phyloP scores from a whole-genome alignment of 306 rosid species.

The Rosa lucieae region DNA sequence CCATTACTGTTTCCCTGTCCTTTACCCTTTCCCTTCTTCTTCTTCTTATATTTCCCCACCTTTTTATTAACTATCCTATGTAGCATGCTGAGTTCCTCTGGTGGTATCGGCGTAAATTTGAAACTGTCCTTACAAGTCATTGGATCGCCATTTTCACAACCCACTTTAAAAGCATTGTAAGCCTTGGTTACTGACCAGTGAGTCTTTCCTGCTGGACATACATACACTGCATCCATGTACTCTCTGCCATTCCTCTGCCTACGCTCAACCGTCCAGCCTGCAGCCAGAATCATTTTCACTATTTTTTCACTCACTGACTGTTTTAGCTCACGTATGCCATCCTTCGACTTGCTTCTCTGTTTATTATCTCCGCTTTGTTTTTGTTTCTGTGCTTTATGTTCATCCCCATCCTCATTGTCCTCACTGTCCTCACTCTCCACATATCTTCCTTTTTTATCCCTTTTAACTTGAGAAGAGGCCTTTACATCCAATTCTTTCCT shows the following conservation, averaged over 20 bases:
- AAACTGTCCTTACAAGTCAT: slow-evolving; percentile 54
- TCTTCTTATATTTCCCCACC: slow-evolving; percentile 1
- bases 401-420: slow-evolving; percentile 16
- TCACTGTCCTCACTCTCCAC: slow-evolving; percentile 35
- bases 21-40: slow-evolving; percentile 8
- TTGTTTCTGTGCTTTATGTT: slow-evolving; percentile 6
- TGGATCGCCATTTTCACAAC: slow-evolving; percentile 61
- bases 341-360: slow-evolving; percentile 8
- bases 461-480: slow-evolving; percentile 31
- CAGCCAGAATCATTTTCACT: slow-evolving; percentile 51
- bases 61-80: slow-evolving; percentile 41
- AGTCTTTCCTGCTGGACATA: slow-evolving; percentile 66
- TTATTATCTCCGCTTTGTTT: slow-evolving; percentile 15
- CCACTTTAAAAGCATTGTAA: slow-evolving; percentile 57
- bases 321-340: slow-evolving; percentile 31
- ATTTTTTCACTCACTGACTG: slow-evolving; percentile 71
- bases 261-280: slow-evolving; percentile 84
- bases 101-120: slow-evolving; percentile 65
- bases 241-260: slow-evolving; percentile 62
- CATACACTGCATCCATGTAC: slow-evolving; percentile 82
- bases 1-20: background rate
- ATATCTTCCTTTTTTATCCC: slow-evolving; percentile 21
- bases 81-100: slow-evolving; percentile 54
- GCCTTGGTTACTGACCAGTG: slow-evolving; percentile 98
- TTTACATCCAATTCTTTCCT: slow-evolving; percentile 25